Evolutionary conservation across 306 rosid genomes (phyloP).

Genomic region (Abrus precatorius): DNA sequence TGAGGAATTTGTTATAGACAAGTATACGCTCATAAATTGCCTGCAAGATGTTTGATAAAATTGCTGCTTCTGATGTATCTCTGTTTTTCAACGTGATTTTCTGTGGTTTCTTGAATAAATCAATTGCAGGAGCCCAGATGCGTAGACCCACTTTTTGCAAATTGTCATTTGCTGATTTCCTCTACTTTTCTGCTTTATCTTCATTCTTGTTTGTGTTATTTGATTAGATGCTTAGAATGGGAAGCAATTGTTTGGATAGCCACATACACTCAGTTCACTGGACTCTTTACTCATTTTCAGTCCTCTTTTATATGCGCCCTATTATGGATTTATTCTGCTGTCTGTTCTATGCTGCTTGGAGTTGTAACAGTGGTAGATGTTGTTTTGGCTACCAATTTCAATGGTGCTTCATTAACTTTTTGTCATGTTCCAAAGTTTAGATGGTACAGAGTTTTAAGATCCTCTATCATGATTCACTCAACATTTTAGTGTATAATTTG

Average conservation of each 20-base stretch:
- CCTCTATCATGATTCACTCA: neutral
- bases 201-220: conserved; percentile 8
- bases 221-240: neutral
- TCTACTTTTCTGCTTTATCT: neutral
- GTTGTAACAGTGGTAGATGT: neutral
- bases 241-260: neutral
- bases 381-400: neutral
- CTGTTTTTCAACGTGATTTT: neutral
- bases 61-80: neutral
- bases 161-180: neutral
- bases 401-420: neutral
- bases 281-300: too few relatives aligned
- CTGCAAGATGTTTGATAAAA: neutral
- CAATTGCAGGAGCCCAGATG: neutral
- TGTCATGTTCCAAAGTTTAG: neutral
- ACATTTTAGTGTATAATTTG: conserved; percentile 2
- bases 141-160: neutral
- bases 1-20: neutral
- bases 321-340: conserved; percentile 1
- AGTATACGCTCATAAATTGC: neutral
- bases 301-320: too few relatives aligned
- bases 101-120: neutral
- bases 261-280: too few relatives aligned
- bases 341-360: conserved; percentile 9
- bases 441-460: conserved; percentile 12